Percentiles rank a stretch among this genome's conserved stretches.
These are phyloP conservation scores for Iris pallida DNA, from an alignment of 116 monocot species.

Conservation along the genomic window DNA sequence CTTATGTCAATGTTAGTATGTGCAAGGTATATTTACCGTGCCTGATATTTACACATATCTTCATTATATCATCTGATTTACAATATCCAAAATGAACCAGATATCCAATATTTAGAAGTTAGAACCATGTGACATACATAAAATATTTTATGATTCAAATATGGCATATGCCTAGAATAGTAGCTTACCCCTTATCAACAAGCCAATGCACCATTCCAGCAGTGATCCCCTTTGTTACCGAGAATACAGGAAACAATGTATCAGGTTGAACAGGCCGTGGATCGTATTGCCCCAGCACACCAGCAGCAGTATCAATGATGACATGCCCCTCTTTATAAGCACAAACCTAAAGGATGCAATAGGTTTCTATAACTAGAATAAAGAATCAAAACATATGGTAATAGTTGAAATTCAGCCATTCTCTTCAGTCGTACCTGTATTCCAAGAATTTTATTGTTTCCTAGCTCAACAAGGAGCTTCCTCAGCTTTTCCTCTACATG, in stretches of 20 bases:
- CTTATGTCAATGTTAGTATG: too few species aligned
- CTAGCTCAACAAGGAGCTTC: conserved; percentile 62
- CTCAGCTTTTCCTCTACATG: conserved; percentile 83
- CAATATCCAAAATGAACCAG: too few species aligned
- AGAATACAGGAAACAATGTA: conserved; percentile 79
- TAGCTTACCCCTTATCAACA: conserved; percentile 67
- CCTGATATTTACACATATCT: too few species aligned
- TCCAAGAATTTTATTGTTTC: conserved; percentile 77
- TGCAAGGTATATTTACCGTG: too few species aligned
- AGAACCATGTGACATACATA: too few species aligned
- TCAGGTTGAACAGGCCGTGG: conserved; percentile 83
- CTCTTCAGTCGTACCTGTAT: conserved; percentile 51
- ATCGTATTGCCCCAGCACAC: conserved; percentile 80
- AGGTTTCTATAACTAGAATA: not conserved
- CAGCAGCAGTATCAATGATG: conserved; percentile 83
- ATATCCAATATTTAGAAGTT: too few species aligned
- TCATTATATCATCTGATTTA: too few species aligned
- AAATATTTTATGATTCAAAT: too few species aligned
- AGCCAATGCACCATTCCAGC: conserved; percentile 97
- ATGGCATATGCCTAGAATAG: too few species aligned
- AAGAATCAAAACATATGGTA: too few species aligned
- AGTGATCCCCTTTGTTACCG: conserved; percentile 87
- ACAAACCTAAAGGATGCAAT: conserved; percentile 49
- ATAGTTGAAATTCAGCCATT: too few species aligned
- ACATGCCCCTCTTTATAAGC: conserved; percentile 86